Percentiles rank a stretch among this genome's conserved stretches.
Evolutionary conservation across 768 basidiomycete genomes (phyloP).

Genomic region (Calvatia gigantea): DNA sequence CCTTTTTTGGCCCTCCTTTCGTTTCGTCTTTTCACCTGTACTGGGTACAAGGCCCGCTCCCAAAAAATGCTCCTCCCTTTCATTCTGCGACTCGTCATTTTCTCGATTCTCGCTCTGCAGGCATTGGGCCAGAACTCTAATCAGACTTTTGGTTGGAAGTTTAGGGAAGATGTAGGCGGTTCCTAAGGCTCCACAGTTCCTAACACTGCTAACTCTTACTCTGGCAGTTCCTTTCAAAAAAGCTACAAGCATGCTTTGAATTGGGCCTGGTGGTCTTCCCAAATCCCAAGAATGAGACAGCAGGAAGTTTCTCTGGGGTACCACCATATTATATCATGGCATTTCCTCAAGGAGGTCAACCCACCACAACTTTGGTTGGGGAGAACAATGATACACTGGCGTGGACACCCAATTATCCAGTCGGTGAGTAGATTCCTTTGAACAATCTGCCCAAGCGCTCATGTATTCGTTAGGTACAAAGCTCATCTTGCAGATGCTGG

Average conservation of each 20-base stretch:
- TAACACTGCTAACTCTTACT: background rate
- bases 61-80: background rate
- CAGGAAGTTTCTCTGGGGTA: conserved; percentile 15
- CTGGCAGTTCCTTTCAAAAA: conserved; percentile 1
- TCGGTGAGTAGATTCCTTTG: conserved; percentile 28
- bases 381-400: conserved; percentile 24
- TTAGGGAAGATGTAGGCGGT: conserved; percentile 24
- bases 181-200: background rate
- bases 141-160: conserved; percentile 30
- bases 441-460: background rate
- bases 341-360: conserved; percentile 31
- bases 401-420: conserved; percentile 36
- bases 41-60: background rate
- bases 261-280: background rate
- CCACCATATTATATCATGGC: conserved; percentile 42
- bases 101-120: background rate
- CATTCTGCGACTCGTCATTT: background rate
- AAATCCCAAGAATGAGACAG: conserved; percentile 8
- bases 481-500: conserved; percentile 41
- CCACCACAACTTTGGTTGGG: conserved; percentile 33
- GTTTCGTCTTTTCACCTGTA: background rate
- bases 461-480: conserved; percentile 30
- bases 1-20: background rate
- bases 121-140: conserved; percentile 13
- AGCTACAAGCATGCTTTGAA: conserved; percentile 6